Percentiles rank a stretch among this genome's conserved stretches.
phyloP scores from a whole-genome alignment of 352 stramenopile species.

The Globisporangium barbulae region DNA sequence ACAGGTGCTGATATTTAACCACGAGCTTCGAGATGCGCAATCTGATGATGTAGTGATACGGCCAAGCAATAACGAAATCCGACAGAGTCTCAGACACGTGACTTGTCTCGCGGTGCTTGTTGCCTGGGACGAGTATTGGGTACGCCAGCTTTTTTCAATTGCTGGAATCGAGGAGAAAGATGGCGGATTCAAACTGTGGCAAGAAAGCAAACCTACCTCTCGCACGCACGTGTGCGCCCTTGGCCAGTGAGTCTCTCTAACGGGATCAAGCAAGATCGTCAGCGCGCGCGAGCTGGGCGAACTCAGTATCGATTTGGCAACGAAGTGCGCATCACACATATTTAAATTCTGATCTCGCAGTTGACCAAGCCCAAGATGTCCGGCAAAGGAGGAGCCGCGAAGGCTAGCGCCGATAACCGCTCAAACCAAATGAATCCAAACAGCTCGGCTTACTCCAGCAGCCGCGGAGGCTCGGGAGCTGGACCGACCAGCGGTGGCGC shows the following conservation, averaged over 20 bases:
- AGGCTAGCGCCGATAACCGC: constrained; percentile 29
- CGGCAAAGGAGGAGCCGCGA: constrained; percentile 4
- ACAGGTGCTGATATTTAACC: neutral
- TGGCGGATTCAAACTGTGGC: neutral
- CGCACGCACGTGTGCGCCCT: neutral
- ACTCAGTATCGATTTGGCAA: neutral
- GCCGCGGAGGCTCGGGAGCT: constrained; percentile 7
- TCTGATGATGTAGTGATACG: neutral
- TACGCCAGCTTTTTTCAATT: neutral
- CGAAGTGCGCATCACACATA: neutral
- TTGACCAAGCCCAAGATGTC: neutral
- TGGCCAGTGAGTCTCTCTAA: neutral
- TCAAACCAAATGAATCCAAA: constrained; percentile 6
- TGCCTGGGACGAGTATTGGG: neutral
- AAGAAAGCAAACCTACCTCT: neutral
- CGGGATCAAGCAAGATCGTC: neutral
- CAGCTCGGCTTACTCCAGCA: constrained; percentile 9
- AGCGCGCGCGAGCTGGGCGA: neutral
- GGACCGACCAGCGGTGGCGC: neutral
- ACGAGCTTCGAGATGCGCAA: neutral
- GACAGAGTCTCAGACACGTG: neutral
- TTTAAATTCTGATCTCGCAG: neutral
- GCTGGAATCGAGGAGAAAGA: neutral
- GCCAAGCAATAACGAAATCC: neutral
- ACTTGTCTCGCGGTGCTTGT: neutral